Base-by-base conservation (phyloP, 2,329 filamentous ascomycete species). In the Fusarium coicis region DNA sequence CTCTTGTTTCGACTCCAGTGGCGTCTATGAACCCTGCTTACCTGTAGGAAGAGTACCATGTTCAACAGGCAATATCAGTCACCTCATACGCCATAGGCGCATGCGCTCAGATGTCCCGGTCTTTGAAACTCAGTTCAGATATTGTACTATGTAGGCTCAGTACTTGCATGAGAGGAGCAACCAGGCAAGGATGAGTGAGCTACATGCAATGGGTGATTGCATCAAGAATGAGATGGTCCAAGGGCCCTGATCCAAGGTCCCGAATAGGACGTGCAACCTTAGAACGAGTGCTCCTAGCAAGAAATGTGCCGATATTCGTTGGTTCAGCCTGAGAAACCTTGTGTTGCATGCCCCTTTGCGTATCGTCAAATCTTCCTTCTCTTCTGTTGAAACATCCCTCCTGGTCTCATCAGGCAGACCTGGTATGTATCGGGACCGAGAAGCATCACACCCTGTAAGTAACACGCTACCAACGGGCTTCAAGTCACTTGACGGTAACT, bases 401-500 rank as follows among this genome's bases (percentile, higher is more conserved):
- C 73, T 73, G 73, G 75, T 49, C 72, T 61, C 74, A 76, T 76
- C 55, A 71, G 42, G 70, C 60, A 68, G 65, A 66, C 66, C 59
- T 76, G 57, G 70, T 66, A 73, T 69, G 72, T 67, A 74, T 69
- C 47, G 65, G 55, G 68, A 63, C 64, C 65, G 54, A 72, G 57
- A 66, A 67, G 63, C 68, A 76, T 77, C 68, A 53, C 73, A 74
- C 69, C 68, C 58, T 66, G 55, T 63, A 74, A 72, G 66, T 66
- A 62, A 76, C 73, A 76, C 69, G 61, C 70, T 76, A 72, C 70
- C 76, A 76, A 56, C 68, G 64, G 66, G 69, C 53, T 55, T 66
- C 74, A 72, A 75, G 70, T 75, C 71, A 77, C 63, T 68, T 76
- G 70, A 74, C 47, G 64, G 68, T 68, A 75, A 71, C 69, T 71